Base-by-base conservation (phyloP, 140 eudicot species). In the Cichorium intybus region DNA sequence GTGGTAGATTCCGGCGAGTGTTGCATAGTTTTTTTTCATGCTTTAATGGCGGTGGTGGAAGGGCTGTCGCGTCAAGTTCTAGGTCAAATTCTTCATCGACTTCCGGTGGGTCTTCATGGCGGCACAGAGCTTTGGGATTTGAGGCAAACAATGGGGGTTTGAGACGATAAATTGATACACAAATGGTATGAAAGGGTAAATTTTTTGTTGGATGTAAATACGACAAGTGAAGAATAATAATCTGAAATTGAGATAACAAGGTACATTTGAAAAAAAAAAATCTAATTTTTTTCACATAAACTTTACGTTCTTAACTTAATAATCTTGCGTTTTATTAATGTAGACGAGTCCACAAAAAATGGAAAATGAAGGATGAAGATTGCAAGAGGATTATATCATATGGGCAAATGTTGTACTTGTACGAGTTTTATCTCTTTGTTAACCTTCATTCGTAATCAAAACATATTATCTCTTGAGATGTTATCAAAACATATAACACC, bases 141-240 rank as follows among this genome's bases (percentile, higher is more conserved):
- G 82, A 75, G 5, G 66, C 43, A 26, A 79, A 71, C 51, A 52
- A 69, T 66, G 68, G 75, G 23, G 53, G 46, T 26, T 49, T 68
- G 56, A 79, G 88, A 72, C 69, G 70, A 62, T 79, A 73, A 74
- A 37, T 47, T 23, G n/a, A n/a, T n/a, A n/a, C n/a, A n/a, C n/a
- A n/a, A 14, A 33, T 49, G 7, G 24, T 6, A n/a, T 46, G 46
- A 5, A 47, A 69, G 59, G 15, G 10, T 45, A 56, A 58, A 45
- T 15, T 23, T 53, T 37, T 58, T 62, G 66, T 20, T 64, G 60
- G 46, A 4, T 69, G 74, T 57, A 69, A 27, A 37, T 69, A 58
- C 20, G 59, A 29, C 27, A 58, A 56, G 45, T 39, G 33, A 46
- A 39, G 22, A 57, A 28, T 58, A 27, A 46, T 22, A 45, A 37